These are phyloP conservation scores for Alternaria brassicae DNA, from an alignment of 2,329 filamentous ascomycete genomes.

Conservation along the genomic window DNA sequence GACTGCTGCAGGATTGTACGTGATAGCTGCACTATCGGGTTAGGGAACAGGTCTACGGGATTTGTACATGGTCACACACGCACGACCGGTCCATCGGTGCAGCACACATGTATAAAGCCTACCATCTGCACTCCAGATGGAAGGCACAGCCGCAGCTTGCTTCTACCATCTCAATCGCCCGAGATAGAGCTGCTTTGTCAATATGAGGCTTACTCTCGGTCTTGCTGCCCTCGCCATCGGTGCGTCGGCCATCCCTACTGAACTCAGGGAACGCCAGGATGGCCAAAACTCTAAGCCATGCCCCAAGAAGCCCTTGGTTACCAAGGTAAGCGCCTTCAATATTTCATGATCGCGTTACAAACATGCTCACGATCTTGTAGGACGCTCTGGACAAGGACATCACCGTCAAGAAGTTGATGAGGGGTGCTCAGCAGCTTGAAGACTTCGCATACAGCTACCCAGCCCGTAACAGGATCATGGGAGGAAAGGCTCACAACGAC, in stretches of 20 bases:
- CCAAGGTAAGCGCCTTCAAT: conserved; percentile 23
- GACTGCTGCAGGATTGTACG: not conserved
- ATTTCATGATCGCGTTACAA: not conserved
- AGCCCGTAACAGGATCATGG: conserved; percentile 49
- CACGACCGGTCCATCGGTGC: not conserved
- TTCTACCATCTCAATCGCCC: not conserved
- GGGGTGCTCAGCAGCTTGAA: conserved; percentile 44
- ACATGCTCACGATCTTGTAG: conserved; percentile 24
- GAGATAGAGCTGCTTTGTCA: conserved; percentile 6
- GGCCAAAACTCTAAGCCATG: not conserved
- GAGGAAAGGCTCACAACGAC: conserved; percentile 48
- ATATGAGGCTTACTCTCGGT: conserved; percentile 32
- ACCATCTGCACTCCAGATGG: not conserved
- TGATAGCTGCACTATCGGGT: not conserved
- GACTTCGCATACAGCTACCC: conserved; percentile 49
- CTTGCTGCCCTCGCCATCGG: conserved; percentile 31
- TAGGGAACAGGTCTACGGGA: not conserved
- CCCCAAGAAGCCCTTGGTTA: conserved; percentile 16
- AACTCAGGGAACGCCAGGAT: not conserved
- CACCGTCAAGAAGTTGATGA: conserved; percentile 35
- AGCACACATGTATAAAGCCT: not conserved
- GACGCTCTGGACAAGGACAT: conserved; percentile 39
- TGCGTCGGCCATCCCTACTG: conserved; percentile 23
- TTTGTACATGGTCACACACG: not conserved
- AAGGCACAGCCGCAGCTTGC: not conserved